These are phyloP conservation scores for Sporothrix phasma DNA, from an alignment of 2,329 filamentous ascomycete species.

Conservation along the genomic window DNA sequence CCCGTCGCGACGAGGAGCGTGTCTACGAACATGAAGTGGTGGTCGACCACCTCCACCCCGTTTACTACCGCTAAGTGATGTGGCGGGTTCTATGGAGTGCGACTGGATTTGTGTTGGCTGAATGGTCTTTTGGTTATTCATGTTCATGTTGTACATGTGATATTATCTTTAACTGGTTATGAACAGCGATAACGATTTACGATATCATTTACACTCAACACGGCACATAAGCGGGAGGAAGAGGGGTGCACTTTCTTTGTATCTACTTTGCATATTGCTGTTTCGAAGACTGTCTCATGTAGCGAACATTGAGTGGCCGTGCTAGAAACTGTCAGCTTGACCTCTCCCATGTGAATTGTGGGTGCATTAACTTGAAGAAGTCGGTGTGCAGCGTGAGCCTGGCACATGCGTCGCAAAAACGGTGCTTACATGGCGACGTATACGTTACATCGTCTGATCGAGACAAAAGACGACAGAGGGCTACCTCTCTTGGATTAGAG, in stretches of 20 bases:
- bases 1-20: constrained; percentile 47
- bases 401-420: no score
- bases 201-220: background rate
- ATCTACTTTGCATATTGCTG: background rate
- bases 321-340: no score
- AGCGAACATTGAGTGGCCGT: background rate
- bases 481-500: no score
- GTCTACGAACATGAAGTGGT: constrained; percentile 59
- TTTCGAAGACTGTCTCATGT: background rate
- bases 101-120: background rate
- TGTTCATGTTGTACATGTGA: background rate
- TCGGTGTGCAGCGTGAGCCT: no score
- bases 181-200: constrained; percentile 11
- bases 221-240: background rate
- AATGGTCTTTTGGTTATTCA: background rate
- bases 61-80: constrained; percentile 22
- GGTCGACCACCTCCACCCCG: constrained; percentile 39
- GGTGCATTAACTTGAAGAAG: no score
- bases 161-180: background rate
- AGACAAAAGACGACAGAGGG: no score
- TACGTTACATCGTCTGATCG: no score
- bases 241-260: background rate
- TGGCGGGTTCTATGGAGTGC: background rate
- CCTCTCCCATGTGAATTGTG: no score
- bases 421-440: no score